Conservation (phyloP, 306 rosid species). For the Lagenaria siceraria region DNA sequence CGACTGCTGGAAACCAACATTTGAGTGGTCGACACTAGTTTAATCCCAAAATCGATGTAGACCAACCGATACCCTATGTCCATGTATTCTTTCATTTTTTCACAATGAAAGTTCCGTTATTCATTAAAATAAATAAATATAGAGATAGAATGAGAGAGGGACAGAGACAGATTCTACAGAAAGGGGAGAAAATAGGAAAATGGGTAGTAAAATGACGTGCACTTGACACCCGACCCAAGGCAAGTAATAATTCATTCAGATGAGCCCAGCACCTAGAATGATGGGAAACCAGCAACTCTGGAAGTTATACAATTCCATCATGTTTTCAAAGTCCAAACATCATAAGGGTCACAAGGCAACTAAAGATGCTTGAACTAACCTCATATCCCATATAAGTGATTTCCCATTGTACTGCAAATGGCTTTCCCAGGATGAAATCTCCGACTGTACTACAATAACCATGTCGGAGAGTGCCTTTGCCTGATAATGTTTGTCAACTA, state of each 20-base stretch:
- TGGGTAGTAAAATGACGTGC: background rate
- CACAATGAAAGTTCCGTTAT: background rate
- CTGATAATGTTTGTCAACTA: constrained; percentile 86
- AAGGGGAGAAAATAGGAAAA: background rate
- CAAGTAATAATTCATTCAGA: background rate
- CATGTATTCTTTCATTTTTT: too few relatives aligned
- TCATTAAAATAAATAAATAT: background rate
- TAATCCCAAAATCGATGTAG: too few relatives aligned
- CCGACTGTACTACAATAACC: constrained; percentile 93
- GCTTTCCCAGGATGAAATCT: constrained; percentile 79
- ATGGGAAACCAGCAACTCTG: background rate
- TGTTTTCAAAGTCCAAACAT: background rate
- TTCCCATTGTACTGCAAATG: constrained; percentile 92
- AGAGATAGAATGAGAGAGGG: background rate
- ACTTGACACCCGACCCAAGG: background rate
- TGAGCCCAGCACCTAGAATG: background rate
- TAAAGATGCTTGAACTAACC: constrained; percentile 29
- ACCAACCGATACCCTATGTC: background rate
- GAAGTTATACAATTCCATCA: background rate
- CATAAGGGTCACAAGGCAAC: background rate
- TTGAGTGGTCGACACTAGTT: too few relatives aligned
- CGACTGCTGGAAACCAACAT: too few relatives aligned
- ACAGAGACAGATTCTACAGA: background rate
- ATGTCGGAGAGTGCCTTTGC: constrained; percentile 88
- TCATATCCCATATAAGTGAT: constrained; percentile 71